Evolutionary conservation across 257 asterid genomes (phyloP), one percentile per base, ranked within the genome.

Genomic region (Rauvolfia tetraphylla): DNA sequence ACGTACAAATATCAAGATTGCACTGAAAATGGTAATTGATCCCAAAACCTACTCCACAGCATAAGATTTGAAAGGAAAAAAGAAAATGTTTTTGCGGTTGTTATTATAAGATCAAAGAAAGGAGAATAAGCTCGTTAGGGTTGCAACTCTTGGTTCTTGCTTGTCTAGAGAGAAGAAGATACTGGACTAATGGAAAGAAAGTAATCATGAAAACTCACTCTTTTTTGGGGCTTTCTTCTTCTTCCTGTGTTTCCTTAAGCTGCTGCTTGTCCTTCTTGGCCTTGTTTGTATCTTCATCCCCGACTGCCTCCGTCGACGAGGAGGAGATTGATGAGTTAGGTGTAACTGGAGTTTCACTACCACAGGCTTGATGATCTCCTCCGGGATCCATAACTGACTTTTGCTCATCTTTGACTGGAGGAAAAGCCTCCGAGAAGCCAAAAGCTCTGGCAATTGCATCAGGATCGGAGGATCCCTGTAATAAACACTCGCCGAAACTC

Each of bases 301-400:
- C 88, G 72, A 13, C 84, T 68, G 84, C 91, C 77, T 89, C 93
- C 0, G 88, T 78, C 31, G 94, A 89, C 48, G 90, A 83, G 70
- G 88, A 81, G 48, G 91, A 87, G 41, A 81, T 81, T 18, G 93
- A 87, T 5, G 91, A 87, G 75, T 84, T 85, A 3, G 96, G 90
- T 9, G 96, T 87, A 4, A 83, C 87, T 0, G 92, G 93, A 66
- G 86, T 70, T 76, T 78, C 90, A 31, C 78, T 65, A 15, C 65
- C 84, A 18, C 79, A 79, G 33, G 68, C 65, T 2, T n/a, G n/a
- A n/a, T 76, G 41, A 68, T 68, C 71, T 54, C 68, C 71, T 29
- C 73, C 73, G 7, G 18, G 74, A 42, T 62, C 81, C 41, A 29
- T 83, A 68, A 3, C 57, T 74, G 75, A 59, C 75, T 72, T 80